Percentiles rank a stretch among this genome's conserved stretches.
Evolutionary conservation across 202 grass and related monocot species (phyloP).

Genomic region (Saccharum hybrid): DNA sequence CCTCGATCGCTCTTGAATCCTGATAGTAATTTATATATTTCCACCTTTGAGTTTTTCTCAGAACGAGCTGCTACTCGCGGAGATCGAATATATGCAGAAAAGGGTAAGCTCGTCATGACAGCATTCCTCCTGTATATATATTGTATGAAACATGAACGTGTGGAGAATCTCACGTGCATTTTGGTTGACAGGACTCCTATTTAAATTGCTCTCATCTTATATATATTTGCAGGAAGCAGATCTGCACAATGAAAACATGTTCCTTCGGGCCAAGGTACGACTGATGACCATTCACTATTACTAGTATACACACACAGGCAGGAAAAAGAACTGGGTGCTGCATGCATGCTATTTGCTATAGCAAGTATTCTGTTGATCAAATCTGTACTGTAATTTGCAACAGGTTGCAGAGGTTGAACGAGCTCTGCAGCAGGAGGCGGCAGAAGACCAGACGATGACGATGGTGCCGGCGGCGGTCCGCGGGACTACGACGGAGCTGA

Average conservation of each 20-base stretch:
- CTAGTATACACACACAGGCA: too few relatives aligned
- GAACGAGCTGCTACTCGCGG: slow-evolving; percentile 69
- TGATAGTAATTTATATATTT: neutral
- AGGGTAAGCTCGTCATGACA: slow-evolving; percentile 47
- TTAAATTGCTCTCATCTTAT: neutral
- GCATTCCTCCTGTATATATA: neutral
- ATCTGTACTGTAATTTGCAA: neutral
- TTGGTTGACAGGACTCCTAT: slow-evolving; percentile 2
- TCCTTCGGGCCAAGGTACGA: slow-evolving; percentile 70
- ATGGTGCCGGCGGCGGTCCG: slow-evolving; percentile 10
- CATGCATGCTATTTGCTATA: too few relatives aligned
- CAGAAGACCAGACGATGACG: slow-evolving; percentile 15
- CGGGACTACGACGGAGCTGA: slow-evolving; percentile 51
- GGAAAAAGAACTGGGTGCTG: too few relatives aligned
- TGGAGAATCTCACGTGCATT: neutral
- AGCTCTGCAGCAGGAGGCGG: slow-evolving; percentile 33
- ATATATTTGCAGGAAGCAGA: slow-evolving; percentile 56
- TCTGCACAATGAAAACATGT: slow-evolving; percentile 68
- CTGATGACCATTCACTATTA: neutral
- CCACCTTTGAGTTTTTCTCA: slow-evolving; percentile 27
- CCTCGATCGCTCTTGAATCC: neutral
- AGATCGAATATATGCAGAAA: slow-evolving; percentile 72
- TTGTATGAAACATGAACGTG: neutral
- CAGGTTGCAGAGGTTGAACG: slow-evolving; percentile 59
- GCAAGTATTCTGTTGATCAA: too few relatives aligned